Conservation (phyloP, 345 rosid species). For the Eutrema heterophyllum region DNA sequence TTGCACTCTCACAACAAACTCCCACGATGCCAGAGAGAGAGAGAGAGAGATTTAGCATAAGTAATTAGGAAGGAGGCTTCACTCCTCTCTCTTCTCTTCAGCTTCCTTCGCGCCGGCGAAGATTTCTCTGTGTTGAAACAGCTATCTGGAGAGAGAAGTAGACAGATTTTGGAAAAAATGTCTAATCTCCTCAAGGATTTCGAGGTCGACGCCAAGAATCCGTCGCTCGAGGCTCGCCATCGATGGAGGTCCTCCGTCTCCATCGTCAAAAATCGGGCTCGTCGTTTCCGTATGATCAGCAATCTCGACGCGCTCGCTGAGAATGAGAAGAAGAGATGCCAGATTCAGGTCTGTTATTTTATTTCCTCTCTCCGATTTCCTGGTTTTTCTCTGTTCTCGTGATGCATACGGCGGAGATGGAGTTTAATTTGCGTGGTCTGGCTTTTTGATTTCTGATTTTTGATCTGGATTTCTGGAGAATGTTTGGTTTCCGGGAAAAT, state of each 20-base stretch:
- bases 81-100: neutral
- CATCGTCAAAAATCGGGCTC: constrained; percentile 64
- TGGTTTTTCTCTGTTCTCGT: neutral
- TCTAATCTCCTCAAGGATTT: constrained; percentile 55
- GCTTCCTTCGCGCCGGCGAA: constrained; percentile 26
- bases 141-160: neutral
- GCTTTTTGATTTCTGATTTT: neutral
- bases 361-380: neutral
- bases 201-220: constrained; percentile 54
- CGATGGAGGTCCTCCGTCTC: constrained; percentile 73
- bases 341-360: constrained; percentile 56
- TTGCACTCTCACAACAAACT: neutral
- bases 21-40: constrained; percentile 19
- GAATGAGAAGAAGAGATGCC: constrained; percentile 48
- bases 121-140: neutral
- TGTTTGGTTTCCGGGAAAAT: constrained; percentile 15
- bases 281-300: constrained; percentile 73
- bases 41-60: neutral
- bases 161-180: constrained; percentile 21
- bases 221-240: constrained; percentile 55
- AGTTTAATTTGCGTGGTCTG: constrained; percentile 17
- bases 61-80: neutral
- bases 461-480: neutral
- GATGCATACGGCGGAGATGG: neutral
- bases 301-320: constrained; percentile 66